Evolutionary conservation across 257 asterid genomes (phyloP).

Genomic region (Coffea canephora): DNA sequence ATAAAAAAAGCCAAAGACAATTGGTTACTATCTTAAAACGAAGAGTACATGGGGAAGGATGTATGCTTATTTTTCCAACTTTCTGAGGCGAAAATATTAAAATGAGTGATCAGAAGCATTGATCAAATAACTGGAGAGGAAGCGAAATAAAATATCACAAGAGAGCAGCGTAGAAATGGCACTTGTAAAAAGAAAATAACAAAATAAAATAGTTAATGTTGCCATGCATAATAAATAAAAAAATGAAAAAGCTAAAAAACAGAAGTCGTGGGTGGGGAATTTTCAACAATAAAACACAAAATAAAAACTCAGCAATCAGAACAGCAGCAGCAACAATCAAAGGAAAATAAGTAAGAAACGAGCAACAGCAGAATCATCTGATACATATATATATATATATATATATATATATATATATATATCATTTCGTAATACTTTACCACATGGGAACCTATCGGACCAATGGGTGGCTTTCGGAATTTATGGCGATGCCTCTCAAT

Average conservation of each 20-base stretch:
- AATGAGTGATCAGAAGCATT: background rate
- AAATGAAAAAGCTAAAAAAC: background rate
- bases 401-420: background rate
- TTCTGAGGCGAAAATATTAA: background rate
- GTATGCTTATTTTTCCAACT: background rate
- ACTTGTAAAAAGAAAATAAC: background rate
- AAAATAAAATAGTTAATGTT: background rate
- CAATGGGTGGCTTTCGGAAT: conserved; percentile 82
- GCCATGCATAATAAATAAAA: background rate
- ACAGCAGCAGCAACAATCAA: background rate
- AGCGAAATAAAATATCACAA: background rate
- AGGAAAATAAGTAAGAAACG: background rate
- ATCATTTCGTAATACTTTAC: conserved; percentile 37
- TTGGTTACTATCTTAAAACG: background rate
- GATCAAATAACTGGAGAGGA: background rate
- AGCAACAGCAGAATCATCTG: conserved; percentile 2
- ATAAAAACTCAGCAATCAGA: background rate
- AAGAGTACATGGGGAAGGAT: background rate
- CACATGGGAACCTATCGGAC: conserved; percentile 96
- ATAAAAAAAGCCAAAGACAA: background rate
- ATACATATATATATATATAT: background rate
- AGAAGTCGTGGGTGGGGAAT: background rate
- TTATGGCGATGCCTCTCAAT: conserved; percentile 67
- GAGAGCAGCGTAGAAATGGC: background rate
- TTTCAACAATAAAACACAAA: background rate